Evolutionary conservation across 1,139 yeast genomes (phyloP).

Genomic region (Komagataea norvegica): DNA sequence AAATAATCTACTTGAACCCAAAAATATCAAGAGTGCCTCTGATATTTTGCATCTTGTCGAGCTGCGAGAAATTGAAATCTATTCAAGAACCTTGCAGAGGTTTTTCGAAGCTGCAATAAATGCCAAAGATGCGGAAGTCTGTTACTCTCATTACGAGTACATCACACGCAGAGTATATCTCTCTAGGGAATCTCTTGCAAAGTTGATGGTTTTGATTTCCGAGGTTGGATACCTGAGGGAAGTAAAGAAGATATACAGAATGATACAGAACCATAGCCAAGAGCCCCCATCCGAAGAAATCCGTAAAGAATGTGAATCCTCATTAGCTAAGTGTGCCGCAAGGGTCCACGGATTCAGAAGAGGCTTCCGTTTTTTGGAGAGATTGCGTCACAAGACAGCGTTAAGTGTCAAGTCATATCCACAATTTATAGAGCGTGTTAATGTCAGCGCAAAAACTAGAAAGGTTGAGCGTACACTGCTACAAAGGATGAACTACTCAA

Average conservation of each 20-base stretch:
- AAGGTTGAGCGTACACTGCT: conserved; percentile 6
- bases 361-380: conserved; percentile 10
- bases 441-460: conserved; percentile 10
- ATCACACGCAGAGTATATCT: conserved; percentile 13
- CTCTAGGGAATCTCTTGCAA: conserved; percentile 15
- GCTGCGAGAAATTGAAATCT: conserved; percentile 6
- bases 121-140: conserved; percentile 6
- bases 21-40: conserved; percentile 11
- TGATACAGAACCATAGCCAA: conserved; percentile 2
- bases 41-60: conserved; percentile 6
- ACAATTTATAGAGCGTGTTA: conserved; percentile 8
- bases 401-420: conserved; percentile 18
- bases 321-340: conserved; percentile 14
- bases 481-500: conserved; percentile 1
- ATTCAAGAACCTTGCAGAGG: conserved; percentile 15
- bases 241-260: conserved; percentile 12
- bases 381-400: conserved; percentile 1
- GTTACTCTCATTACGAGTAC: conserved; percentile 7
- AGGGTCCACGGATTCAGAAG: conserved; percentile 8
- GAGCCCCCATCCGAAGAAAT: conserved; percentile 6
- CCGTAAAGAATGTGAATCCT: conserved; percentile 7
- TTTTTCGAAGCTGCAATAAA: conserved; percentile 14
- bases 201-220: conserved; percentile 12
- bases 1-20: conserved; percentile 10
- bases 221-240: conserved; percentile 10